Evolutionary conservation across 2,329 filamentous ascomycete species (phyloP).

Genomic region (Aspergillus unguis): DNA sequence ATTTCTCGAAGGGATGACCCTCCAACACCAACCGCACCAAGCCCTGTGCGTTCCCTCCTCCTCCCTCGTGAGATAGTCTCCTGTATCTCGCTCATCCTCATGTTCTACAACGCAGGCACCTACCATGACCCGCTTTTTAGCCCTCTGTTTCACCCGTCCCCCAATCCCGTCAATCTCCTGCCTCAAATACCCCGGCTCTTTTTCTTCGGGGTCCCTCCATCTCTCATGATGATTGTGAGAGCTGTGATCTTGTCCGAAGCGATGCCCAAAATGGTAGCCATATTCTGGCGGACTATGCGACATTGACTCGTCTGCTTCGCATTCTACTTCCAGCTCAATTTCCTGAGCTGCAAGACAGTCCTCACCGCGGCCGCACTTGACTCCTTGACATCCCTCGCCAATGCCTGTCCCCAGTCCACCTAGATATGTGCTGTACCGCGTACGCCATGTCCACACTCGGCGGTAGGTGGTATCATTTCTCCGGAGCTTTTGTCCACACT

Average conservation of each 20-base stretch:
- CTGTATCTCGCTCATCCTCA: slow-evolving; percentile 69
- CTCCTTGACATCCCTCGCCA: slow-evolving; percentile 81
- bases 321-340: slow-evolving; percentile 80
- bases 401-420: slow-evolving; percentile 83
- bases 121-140: slow-evolving; percentile 76
- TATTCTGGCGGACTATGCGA: slow-evolving; percentile 31
- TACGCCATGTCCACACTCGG: slow-evolving; percentile 84
- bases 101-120: slow-evolving; percentile 83
- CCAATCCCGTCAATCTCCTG: slow-evolving; percentile 92
- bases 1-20: slow-evolving; percentile 63
- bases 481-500: slow-evolving; percentile 70
- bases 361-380: slow-evolving; percentile 78
- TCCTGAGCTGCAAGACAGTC: slow-evolving; percentile 72
- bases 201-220: slow-evolving; percentile 32
- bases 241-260: slow-evolving; percentile 12
- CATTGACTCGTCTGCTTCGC: slow-evolving; percentile 66
- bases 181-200: slow-evolving; percentile 68
- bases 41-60: slow-evolving; percentile 65
- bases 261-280: slow-evolving; percentile 20
- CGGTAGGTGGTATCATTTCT: slow-evolving; percentile 57
- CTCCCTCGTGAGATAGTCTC: slow-evolving; percentile 67
- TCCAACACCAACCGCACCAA: slow-evolving; percentile 90
- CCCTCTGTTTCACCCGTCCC: slow-evolving; percentile 80
- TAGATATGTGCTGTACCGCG: slow-evolving; percentile 72
- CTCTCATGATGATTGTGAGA: slow-evolving; percentile 16